Evolutionary conservation across 2,329 filamentous ascomycete species (phyloP), one percentile per base, ranked within the genome.

Genomic region (Penicillium nordicum): DNA sequence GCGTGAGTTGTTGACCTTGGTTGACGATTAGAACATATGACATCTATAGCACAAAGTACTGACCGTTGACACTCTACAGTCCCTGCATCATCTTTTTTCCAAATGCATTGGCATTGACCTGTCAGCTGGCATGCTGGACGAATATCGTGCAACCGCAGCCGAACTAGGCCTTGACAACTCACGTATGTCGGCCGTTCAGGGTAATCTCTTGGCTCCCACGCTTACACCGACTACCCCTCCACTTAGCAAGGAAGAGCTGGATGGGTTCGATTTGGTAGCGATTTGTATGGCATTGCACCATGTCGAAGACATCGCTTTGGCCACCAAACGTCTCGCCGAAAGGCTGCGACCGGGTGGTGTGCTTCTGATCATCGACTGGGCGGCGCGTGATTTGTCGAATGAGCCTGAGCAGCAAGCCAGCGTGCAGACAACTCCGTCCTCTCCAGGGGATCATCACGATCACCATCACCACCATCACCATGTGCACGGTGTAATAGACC

Each of bases 281-380:
- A 50, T 50, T 18, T 50, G 47, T 41, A 40, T 50, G 47, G 47
- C 36, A 41, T 50, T 50, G 36, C 47, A 50, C 36, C 47, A 50
- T 41, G 47, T 50, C 18, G 47, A 50, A 21, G 47, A 50, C 27
- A 50, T 41, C n/a, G 36, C 7, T 4, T 41, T 38, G 47, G 47
- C 47, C 14, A 50, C 47, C 18, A 50, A 41, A 30, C 36, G 36
- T 23, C 47, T 50, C n/a, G 47, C 47, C n/a, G 36, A 50, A 30
- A 37, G 47, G 18, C 37, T 50, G 25, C 36, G n/a, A 30, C 47
- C 47, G 11, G 47, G 47, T 11, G 47, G 47, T 32, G 47, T 50
- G 10, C 25, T 50, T 50, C 36, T 50, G 2, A 50, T 40, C 7
- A 41, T 50, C 4, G 47, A 50, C 36, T 50, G 47, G 47, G 36